phyloP scores from a whole-genome alignment of 768 basidiomycete genomes.

The Lactarius vividus region DNA sequence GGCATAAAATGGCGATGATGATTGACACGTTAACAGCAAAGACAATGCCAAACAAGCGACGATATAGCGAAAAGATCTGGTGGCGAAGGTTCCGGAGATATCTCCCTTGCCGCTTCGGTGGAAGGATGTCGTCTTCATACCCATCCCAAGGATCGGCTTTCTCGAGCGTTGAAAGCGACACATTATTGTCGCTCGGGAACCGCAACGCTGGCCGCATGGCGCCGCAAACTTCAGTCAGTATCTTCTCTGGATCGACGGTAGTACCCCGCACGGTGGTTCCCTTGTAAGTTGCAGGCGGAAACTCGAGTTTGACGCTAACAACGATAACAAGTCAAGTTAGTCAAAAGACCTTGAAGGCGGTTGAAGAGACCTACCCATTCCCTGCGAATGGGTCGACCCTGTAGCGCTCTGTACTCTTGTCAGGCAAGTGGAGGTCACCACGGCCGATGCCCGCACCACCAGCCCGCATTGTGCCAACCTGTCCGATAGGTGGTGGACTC shows the following conservation, averaged over 20 bases:
- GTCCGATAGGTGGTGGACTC: too few species aligned
- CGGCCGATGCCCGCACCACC: too few species aligned
- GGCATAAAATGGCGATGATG: constrained; percentile 42
- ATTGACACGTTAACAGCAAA: constrained; percentile 50
- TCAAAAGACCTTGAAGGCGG: too few species aligned
- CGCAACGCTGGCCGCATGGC: background rate
- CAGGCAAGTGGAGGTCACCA: too few species aligned
- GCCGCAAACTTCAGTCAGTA: background rate
- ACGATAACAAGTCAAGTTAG: too few species aligned
- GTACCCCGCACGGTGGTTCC: background rate
- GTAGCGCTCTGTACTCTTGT: too few species aligned
- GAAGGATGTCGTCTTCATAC: constrained; percentile 48
- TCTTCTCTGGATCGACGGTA: background rate
- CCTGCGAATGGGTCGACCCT: too few species aligned
- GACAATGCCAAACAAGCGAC: constrained; percentile 52
- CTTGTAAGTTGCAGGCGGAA: background rate
- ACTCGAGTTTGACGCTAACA: background rate
- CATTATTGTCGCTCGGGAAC: background rate
- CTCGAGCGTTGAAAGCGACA: constrained; percentile 27
- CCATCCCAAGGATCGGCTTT: constrained; percentile 45
- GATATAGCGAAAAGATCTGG: constrained; percentile 53
- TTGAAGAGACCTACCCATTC: too few species aligned
- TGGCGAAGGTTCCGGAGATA: constrained; percentile 52
- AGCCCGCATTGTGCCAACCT: too few species aligned
- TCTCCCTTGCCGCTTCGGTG: constrained; percentile 50